Conservation (phyloP, 306 rosid genomes). For the Lablab purpureus region DNA sequence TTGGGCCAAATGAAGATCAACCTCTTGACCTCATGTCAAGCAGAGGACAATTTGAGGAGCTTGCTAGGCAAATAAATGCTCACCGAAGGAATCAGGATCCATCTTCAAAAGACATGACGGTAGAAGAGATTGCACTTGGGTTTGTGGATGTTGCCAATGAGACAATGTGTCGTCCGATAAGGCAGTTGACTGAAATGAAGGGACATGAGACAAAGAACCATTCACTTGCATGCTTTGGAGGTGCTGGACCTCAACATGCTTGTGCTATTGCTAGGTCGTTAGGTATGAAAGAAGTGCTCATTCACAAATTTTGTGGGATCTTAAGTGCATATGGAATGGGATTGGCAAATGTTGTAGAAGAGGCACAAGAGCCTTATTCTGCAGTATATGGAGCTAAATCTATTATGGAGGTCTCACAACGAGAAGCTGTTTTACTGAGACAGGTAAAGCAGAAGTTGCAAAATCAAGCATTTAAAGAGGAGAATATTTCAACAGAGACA, state of each 20-base stretch:
- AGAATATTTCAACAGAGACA: slow-evolving; percentile 68
- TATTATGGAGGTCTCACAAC: slow-evolving; percentile 60
- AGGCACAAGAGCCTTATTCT: slow-evolving; percentile 88
- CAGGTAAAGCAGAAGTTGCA: slow-evolving; percentile 78
- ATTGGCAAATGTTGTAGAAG: slow-evolving; percentile 97
- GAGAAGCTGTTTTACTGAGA: slow-evolving; percentile 68
- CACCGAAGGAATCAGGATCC: slow-evolving; percentile 72
- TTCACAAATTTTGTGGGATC: slow-evolving; percentile 92
- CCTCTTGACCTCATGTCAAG: slow-evolving; percentile 79
- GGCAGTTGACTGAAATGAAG: slow-evolving; percentile 97
- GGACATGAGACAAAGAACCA: slow-evolving; percentile 95
- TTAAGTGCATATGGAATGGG: slow-evolving; percentile 99
- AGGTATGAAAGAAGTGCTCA: slow-evolving; percentile 91
- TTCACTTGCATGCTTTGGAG: slow-evolving; percentile 98
- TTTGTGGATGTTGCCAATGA: slow-evolving; percentile 96
- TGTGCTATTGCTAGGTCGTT: slow-evolving; percentile 95
- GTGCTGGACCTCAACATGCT: slow-evolving; percentile 98
- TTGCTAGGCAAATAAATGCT: slow-evolving; percentile 73
- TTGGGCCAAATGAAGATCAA: slow-evolving; percentile 84
- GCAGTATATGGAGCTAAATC: slow-evolving; percentile 74
- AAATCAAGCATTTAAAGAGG: slow-evolving; percentile 81
- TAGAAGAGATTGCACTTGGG: slow-evolving; percentile 87
- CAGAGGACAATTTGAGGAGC: slow-evolving; percentile 74
- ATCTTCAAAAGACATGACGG: slow-evolving; percentile 76
- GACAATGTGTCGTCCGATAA: slow-evolving; percentile 95